Conservation (phyloP, 257 asterid genomes). For the Solanum dulcamara region DNA sequence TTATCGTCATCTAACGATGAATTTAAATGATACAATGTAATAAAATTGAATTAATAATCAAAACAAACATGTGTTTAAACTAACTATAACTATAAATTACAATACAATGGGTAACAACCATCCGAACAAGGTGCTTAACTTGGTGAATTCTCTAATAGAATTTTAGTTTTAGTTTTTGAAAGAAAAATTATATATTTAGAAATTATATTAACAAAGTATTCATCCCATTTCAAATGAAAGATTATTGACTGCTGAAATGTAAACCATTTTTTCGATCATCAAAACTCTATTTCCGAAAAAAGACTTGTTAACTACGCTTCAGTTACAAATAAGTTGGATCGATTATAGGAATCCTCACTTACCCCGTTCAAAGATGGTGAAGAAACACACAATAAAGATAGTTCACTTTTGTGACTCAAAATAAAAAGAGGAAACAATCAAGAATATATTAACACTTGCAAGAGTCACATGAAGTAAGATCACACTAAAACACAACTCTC, state of each 20-base stretch:
- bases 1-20: too few relatives aligned
- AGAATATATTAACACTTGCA: not conserved
- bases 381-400: not conserved
- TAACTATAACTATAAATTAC: too few relatives aligned
- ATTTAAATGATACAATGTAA: too few relatives aligned
- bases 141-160: too few relatives aligned
- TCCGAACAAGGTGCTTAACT: too few relatives aligned
- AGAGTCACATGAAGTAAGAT: not conserved
- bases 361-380: not conserved
- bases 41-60: too few relatives aligned
- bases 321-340: not conserved
- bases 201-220: too few relatives aligned
- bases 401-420: not conserved
- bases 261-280: not conserved
- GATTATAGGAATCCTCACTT: not conserved
- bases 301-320: not conserved
- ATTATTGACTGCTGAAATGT: not conserved
- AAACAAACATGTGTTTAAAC: too few relatives aligned
- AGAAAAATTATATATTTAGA: too few relatives aligned
- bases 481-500: not conserved
- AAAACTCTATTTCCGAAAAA: not conserved
- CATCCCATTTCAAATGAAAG: not conserved
- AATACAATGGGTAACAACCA: too few relatives aligned
- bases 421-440: not conserved
- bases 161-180: too few relatives aligned